A percentile compares a stretch with the other conserved stretches of the same genome.
Conservation (phyloP, 2,329 filamentous ascomycete genomes). For the Zarea fungicola region DNA sequence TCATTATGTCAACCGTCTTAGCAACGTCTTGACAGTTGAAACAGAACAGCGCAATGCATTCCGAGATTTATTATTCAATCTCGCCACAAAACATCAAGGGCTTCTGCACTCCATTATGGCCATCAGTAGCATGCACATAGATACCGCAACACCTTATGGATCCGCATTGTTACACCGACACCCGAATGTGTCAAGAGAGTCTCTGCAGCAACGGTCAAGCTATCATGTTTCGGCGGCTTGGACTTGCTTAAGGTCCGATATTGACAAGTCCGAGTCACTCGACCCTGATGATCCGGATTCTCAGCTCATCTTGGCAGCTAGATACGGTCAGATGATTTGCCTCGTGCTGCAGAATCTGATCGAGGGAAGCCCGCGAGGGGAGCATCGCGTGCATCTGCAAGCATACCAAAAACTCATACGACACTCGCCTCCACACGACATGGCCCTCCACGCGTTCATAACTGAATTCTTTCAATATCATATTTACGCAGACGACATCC, state of each 20-base stretch:
- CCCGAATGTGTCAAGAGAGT: slow-evolving; percentile 40
- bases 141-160: slow-evolving; percentile 54
- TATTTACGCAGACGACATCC: slow-evolving; percentile 58
- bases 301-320: slow-evolving; percentile 45
- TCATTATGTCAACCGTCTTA: slow-evolving; percentile 76
- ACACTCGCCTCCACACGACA: slow-evolving; percentile 54
- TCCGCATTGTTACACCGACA: slow-evolving; percentile 46
- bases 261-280: slow-evolving; percentile 34
- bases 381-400: slow-evolving; percentile 74
- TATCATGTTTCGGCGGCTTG: slow-evolving; percentile 53
- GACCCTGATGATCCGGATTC: slow-evolving; percentile 40
- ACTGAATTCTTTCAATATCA: slow-evolving; percentile 86
- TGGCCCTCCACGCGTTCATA: slow-evolving; percentile 58
- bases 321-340: slow-evolving; percentile 60
- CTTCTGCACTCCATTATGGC: slow-evolving; percentile 89
- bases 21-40: slow-evolving; percentile 75
- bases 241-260: slow-evolving; percentile 44
- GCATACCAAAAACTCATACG: slow-evolving; percentile 70
- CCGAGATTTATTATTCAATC: slow-evolving; percentile 74
- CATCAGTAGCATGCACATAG: slow-evolving; percentile 72
- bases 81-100: slow-evolving; percentile 72
- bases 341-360: slow-evolving; percentile 53
- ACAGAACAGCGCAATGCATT: slow-evolving; percentile 79
- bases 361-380: slow-evolving; percentile 53
- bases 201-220: slow-evolving; percentile 45